These are phyloP conservation scores for Ramaria sp. DNA, from an alignment of 768 basidiomycete genomes.

Conservation along the genomic window DNA sequence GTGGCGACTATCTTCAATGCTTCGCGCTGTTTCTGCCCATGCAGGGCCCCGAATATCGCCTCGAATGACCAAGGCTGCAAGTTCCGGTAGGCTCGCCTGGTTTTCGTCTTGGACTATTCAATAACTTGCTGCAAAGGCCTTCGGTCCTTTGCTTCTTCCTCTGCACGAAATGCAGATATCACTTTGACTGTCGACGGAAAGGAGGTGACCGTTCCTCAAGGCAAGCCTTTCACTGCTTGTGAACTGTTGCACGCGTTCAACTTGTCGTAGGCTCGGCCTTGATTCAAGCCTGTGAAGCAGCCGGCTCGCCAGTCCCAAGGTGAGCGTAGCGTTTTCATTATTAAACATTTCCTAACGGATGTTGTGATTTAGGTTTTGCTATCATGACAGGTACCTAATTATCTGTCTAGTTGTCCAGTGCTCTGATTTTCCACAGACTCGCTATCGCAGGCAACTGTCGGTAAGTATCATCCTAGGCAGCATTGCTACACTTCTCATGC, in stretches of 20 bases:
- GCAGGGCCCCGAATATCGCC: slow-evolving; percentile 4
- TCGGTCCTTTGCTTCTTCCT: slow-evolving; percentile 54
- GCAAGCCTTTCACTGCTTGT: slow-evolving; percentile 24
- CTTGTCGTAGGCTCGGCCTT: slow-evolving; percentile 65
- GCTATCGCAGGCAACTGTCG: slow-evolving; percentile 98
- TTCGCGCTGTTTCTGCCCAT: slow-evolving; percentile 6
- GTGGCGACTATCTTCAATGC: not conserved
- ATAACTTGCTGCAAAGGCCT: not conserved
- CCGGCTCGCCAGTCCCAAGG: slow-evolving; percentile 75
- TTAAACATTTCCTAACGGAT: not conserved
- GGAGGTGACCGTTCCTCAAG: slow-evolving; percentile 94
- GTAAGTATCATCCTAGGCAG: slow-evolving; percentile 33
- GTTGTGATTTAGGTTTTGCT: slow-evolving; percentile 50
- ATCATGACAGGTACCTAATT: slow-evolving; percentile 63
- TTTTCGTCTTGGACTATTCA: not conserved
- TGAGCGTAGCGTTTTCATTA: slow-evolving; percentile 20
- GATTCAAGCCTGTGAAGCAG: slow-evolving; percentile 92
- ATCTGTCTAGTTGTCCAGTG: not conserved
- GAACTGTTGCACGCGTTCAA: not conserved
- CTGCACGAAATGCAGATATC: slow-evolving; percentile 63
- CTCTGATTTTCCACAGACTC: slow-evolving; percentile 41
- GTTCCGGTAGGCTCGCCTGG: not conserved
- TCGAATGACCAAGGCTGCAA: not conserved
- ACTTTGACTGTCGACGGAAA: slow-evolving; percentile 95
- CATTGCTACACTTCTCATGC: slow-evolving; percentile 4